Evolutionary conservation across 2,329 filamentous ascomycete genomes (phyloP), one percentile per base, ranked within the genome.

Genomic region (Aquanectria penicillioides): DNA sequence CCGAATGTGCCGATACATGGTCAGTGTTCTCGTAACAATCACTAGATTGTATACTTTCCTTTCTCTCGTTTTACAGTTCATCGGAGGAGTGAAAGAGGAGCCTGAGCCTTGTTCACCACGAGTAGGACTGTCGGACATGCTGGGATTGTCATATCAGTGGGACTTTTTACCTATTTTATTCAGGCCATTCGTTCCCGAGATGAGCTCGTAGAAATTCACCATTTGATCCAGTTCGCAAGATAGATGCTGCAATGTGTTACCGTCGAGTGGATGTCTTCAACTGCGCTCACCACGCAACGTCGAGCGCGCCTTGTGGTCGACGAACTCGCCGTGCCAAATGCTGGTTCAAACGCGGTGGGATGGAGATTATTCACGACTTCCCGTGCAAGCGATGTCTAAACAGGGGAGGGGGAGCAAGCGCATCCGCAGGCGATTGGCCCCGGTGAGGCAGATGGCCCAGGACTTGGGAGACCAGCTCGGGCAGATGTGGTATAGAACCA

Each of bases 221-320:
- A n/a, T n/a, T n/a, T n/a, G n/a, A n/a, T n/a, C n/a, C n/a, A n/a
- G n/a, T n/a, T n/a, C n/a, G n/a, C n/a, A n/a, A n/a, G n/a, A n/a
- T n/a, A n/a, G n/a, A n/a, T n/a, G n/a, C n/a, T 9, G n/a, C 15
- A 6, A 62, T 62, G 59, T 62, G 56, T 28, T 41, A 48, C 28
- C 40, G 29, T 12, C 34, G 22, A 29, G n/a, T 52, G 12, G 34
- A 46, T 29, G 34, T 22, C n/a, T 60, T 53, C 46, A 26, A 55
- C 50, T 76, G 74, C 67, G 68, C 71, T 49, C 74, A 75, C 60
- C 63, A 58, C 54, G 25, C 6, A 38, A 62, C 70, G 25, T 68
- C 65, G 15, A 61, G 72, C 22, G 70, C 73, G 5, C 65, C 65
- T 29, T 76, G 74, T 65, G 31, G 37, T 10, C 49, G 48, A 26